These are phyloP conservation scores for Gossypium bickii DNA, from an alignment of 345 rosid genomes.

Conservation along the genomic window DNA sequence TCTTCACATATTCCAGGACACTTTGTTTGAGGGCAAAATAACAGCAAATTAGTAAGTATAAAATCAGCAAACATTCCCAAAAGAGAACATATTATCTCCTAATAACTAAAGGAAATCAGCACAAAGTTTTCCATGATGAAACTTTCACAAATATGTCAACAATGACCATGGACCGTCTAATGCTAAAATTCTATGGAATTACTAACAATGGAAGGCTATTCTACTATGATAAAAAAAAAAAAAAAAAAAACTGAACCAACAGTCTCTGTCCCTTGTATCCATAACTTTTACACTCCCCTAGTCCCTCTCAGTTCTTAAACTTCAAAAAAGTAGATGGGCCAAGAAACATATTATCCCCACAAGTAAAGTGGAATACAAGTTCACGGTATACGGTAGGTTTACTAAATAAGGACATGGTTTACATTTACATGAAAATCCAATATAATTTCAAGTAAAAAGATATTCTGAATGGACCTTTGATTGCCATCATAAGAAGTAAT, in stretches of 20 bases:
- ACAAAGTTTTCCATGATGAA: background rate
- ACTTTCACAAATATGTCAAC: background rate
- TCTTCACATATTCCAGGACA: slow-evolving; percentile 45
- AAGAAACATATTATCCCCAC: background rate
- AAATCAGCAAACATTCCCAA: background rate
- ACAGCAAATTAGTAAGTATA: slow-evolving; percentile 35
- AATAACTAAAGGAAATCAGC: background rate
- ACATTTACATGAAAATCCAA: background rate
- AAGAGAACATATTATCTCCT: slow-evolving; percentile 1
- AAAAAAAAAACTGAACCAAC: background rate
- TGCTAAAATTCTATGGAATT: background rate
- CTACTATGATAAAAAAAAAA: background rate
- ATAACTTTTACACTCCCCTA: background rate
- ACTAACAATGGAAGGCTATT: background rate
- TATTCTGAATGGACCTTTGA: background rate
- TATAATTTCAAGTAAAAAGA: slow-evolving; percentile 1
- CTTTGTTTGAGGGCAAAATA: slow-evolving; percentile 36
- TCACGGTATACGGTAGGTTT: background rate
- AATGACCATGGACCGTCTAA: slow-evolving; percentile 5
- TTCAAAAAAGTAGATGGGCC: background rate
- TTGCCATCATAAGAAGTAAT: slow-evolving; percentile 1
- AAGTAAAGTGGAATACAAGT: background rate
- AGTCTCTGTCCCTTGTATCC: background rate
- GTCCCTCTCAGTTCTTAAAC: background rate
- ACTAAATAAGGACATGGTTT: background rate